Evolutionary conservation across 2,329 filamentous ascomycete species (phyloP).

Genomic region (Tolypocladium ovalisporum): DNA sequence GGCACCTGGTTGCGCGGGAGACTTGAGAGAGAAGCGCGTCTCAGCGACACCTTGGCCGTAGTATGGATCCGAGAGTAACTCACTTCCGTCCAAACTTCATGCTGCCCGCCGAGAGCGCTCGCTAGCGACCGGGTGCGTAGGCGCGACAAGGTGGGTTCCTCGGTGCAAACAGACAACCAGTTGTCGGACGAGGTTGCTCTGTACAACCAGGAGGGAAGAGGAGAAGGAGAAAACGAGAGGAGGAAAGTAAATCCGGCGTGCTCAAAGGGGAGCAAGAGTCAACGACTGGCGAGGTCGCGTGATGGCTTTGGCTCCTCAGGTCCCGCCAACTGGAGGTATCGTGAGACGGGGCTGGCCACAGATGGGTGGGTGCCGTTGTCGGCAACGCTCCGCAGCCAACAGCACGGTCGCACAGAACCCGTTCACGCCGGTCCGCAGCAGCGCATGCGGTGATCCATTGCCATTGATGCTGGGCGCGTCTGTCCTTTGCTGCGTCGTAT

Average conservation of each 20-base stretch:
- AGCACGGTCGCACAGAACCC: not conserved
- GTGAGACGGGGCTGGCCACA: slow-evolving; percentile 6
- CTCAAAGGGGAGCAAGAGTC: not conserved
- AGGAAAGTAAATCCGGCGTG: not conserved
- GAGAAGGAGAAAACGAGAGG: not conserved
- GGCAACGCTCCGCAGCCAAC: not conserved
- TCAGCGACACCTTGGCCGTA: slow-evolving; percentile 7
- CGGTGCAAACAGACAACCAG: not conserved
- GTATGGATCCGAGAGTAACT: slow-evolving; percentile 13
- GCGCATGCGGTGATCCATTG: not conserved
- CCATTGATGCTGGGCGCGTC: not conserved
- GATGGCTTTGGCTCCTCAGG: slow-evolving; percentile 1
- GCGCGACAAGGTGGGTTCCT: not conserved
- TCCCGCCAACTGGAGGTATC: slow-evolving; percentile 4
- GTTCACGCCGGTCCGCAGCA: not conserved
- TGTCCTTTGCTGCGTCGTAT: not conserved
- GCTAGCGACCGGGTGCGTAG: not conserved
- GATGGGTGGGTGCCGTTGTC: not conserved
- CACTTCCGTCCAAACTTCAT: slow-evolving; percentile 58
- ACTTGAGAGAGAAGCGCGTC: slow-evolving; percentile 22
- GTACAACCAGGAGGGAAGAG: not conserved
- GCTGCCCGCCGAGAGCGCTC: slow-evolving; percentile 1
- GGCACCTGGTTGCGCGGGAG: slow-evolving; percentile 76
- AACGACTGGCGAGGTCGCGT: slow-evolving; percentile 7
- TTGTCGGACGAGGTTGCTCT: not conserved